phyloP scores from a whole-genome alignment of 2,329 filamentous ascomycete genomes.

The Neofusicoccum umdonicola region DNA sequence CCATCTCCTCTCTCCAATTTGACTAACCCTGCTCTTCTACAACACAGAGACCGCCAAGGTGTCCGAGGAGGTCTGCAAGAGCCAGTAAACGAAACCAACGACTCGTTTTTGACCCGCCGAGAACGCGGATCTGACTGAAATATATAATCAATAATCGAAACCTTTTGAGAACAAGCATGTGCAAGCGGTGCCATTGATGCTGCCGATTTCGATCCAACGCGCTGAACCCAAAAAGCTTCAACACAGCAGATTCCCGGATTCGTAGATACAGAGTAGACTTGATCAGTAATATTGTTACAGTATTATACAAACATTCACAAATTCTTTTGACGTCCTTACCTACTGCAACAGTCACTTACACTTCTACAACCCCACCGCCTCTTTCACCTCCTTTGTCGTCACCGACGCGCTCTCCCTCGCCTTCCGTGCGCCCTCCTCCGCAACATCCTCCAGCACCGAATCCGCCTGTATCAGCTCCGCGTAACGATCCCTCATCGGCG shows the following conservation, averaged over 20 bases:
- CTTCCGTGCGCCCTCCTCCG: conserved; percentile 56
- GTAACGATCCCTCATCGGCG: conserved; percentile 58
- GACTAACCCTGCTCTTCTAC: no score
- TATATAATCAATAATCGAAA: no score
- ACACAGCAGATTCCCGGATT: no score
- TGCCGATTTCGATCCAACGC: no score
- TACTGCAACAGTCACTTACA: not conserved
- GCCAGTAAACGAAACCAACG: not conserved
- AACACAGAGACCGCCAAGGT: not conserved
- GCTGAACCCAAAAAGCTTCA: no score
- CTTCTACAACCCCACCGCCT: conserved; percentile 11
- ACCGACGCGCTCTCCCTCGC: conserved; percentile 60
- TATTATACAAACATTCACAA: not conserved
- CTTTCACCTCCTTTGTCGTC: conserved; percentile 41
- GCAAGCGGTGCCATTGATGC: no score
- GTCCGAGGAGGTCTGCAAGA: not conserved
- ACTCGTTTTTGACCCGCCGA: no score
- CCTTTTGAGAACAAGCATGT: no score
- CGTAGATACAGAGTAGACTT: not conserved
- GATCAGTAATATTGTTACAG: not conserved
- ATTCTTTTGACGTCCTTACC: not conserved
- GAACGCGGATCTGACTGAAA: no score
- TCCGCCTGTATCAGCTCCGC: conserved; percentile 48
- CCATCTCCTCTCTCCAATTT: no score
- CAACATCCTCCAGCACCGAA: conserved; percentile 57